Base-by-base conservation (phyloP, 805 yeast genomes). In the Pichia exigua region DNA sequence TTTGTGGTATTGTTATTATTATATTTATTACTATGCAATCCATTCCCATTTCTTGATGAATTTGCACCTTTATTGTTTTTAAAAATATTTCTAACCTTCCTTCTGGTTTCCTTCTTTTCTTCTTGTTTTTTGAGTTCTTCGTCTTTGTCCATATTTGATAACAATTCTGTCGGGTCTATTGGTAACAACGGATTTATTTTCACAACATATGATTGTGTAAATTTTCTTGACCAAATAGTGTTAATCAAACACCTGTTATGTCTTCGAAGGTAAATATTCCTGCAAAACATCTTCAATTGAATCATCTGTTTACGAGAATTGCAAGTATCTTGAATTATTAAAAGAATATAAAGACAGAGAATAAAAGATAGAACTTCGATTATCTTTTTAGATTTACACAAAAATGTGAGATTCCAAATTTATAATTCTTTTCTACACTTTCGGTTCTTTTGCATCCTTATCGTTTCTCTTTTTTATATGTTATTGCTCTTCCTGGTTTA, bases 171-270 rank as follows among this genome's bases (percentile, higher is more conserved):
- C 8, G 73, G 67, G 54, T 72, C 76, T 48, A 73, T 65, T 3
- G 77, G 76, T 10, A 71, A 46, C n/a, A 72, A 55, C 7, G 76
- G 76, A 50, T 73, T 73, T 17, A 73, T 55, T 12, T 13, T 39
- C 4, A 7, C 6, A 8, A 7, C 39, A 35, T n/a, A n/a, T 17
- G 39, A 17, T n/a, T 35, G 39, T 4, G 18, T n/a, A n/a, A 35
- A 35, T 8, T n/a, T 17, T n/a, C 39, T 35, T 7, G 39, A n/a
- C 18, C 20, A 35, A 2, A 8, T 35, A 15, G 20, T 7, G 7
- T 35, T n/a, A n/a, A 35, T 17, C 8, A n/a, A 35, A 35, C 17
- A 7, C 20, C 39, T 17, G 39, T 35, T 20, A n/a, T 7, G 11
- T 2, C 8, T 17, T 35, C 6, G 18, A 35, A n/a, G 2, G 10